phyloP scores from a whole-genome alignment of 1,139 yeast species.

The Casaregolazyma suthepensis region DNA sequence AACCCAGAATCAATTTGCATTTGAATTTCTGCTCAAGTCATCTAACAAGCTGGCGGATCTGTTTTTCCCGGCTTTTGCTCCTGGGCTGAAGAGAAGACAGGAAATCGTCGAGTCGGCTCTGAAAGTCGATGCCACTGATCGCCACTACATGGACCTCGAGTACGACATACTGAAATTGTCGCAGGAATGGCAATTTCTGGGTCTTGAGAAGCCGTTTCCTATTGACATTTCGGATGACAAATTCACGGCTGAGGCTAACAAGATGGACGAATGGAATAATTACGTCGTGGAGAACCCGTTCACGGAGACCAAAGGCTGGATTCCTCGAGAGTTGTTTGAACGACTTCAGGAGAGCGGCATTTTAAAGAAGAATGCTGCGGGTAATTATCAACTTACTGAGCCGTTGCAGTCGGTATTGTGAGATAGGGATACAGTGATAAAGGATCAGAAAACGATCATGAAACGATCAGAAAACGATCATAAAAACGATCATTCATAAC shows the following conservation, averaged over 20 bases:
- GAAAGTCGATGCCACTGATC: conserved; percentile 53
- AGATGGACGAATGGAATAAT: conserved; percentile 61
- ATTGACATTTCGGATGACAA: conserved; percentile 51
- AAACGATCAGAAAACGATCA: not conserved
- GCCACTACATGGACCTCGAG: conserved; percentile 66
- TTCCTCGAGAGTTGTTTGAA: conserved; percentile 87
- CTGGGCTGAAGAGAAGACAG: conserved; percentile 34
- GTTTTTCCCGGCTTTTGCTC: conserved; percentile 56
- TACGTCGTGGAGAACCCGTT: conserved; percentile 69
- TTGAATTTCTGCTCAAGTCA: conserved; percentile 72
- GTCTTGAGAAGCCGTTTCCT: conserved; percentile 46
- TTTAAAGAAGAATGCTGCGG: conserved; percentile 41
- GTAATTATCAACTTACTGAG: conserved; percentile 36
- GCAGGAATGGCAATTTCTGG: conserved; percentile 45
- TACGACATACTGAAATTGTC: conserved; percentile 71
- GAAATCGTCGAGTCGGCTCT: conserved; percentile 45
- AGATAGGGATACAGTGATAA: not conserved
- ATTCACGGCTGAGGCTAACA: conserved; percentile 49
- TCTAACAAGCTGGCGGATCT: conserved; percentile 34
- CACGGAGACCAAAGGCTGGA: conserved; percentile 90
- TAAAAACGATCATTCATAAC: no score
- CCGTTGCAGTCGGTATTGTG: conserved; percentile 3
- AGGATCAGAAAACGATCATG: not conserved
- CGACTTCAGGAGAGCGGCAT: conserved; percentile 62
- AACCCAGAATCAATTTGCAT: conserved; percentile 84